These are phyloP conservation scores for Galerina marginata DNA, from an alignment of 768 basidiomycete genomes.

Conservation along the genomic window DNA sequence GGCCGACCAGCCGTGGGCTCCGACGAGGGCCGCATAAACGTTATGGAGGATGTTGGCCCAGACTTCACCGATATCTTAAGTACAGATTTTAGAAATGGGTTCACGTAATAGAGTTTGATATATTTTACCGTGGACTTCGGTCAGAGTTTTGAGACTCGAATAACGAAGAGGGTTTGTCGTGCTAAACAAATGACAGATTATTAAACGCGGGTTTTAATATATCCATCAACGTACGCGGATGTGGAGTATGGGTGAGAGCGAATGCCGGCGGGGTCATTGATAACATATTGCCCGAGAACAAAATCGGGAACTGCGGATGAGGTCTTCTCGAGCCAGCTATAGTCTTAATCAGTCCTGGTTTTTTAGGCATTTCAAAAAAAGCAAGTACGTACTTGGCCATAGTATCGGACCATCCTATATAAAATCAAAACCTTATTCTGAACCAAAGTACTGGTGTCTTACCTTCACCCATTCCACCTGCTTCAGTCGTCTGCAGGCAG, in stretches of 20 bases:
- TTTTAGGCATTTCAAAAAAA: background rate
- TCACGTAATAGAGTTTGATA: background rate
- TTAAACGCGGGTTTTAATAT: background rate
- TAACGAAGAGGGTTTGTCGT: conserved; percentile 53
- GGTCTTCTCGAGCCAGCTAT: conserved; percentile 51
- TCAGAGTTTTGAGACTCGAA: conserved; percentile 38
- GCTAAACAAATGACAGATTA: background rate
- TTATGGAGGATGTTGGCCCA: conserved; percentile 51
- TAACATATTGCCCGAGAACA: conserved; percentile 57
- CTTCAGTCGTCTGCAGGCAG: conserved; percentile 67
- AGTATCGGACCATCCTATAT: conserved; percentile 51
- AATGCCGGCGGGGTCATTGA: conserved; percentile 54
- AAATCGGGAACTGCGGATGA: conserved; percentile 43
- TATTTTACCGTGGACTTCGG: conserved; percentile 51
- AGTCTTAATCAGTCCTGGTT: background rate
- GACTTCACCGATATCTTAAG: conserved; percentile 49
- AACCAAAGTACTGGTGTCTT: no score
- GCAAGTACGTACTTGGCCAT: conserved; percentile 41
- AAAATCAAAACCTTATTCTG: no score
- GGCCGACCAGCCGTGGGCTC: conserved; percentile 35
- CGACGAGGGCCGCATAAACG: conserved; percentile 44
- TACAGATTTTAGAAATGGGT: background rate
- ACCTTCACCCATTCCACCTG: conserved; percentile 68
- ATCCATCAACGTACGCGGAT: conserved; percentile 35
- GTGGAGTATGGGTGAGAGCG: conserved; percentile 64